Base-by-base conservation (phyloP, 169 alveolate genomes). In the Babesia caballi region DNA sequence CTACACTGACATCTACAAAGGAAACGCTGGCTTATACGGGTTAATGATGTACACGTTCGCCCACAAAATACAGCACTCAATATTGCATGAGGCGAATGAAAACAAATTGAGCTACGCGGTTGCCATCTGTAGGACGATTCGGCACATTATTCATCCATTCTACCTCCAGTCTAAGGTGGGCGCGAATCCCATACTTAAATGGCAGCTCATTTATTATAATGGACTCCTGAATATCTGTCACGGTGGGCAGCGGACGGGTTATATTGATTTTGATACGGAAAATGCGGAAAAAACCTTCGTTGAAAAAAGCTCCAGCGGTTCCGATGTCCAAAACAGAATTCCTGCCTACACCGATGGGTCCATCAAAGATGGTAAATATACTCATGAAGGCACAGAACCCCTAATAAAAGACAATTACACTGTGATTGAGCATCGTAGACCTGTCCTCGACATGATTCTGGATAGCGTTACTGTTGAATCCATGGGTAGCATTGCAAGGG, bases 91-190 rank as follows among this genome's bases (percentile, higher is more conserved):
- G 21, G 52, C 9, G 5, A 36, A 38, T 5, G 70, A 44, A 3
- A 11, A 14, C 12, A 4, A 14, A 15, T 15, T 40, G 41, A 28
- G 9, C 12, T 21, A 19, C 0, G 9, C 30, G 4, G 42, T 11
- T 0, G n/a, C 6, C 19, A 61, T 47, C 8, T 1, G 17, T 0
- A 3, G 19, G 0, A 11, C 60, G 12, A 30, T 63, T 15, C 53
- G 23, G 49, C 58, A 63, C 21, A 49, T 63, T 27, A 23, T 63
- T n/a, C 73, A 63, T 21, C 73, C 73, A n/a, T 63, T 63, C 61
- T 30, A 63, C 41, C 36, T 63, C 6, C 15, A 15, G 3, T 21
- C 40, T 3, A 41, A 2, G 23, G 58, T 32, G 8, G 8, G 47
- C 15, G 5, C 52, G 4, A 46, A 42, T 40, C 5, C n/a, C 6